Evolutionary conservation across 169 alveolate species (phyloP).

Genomic region (Plasmodium malariae): DNA sequence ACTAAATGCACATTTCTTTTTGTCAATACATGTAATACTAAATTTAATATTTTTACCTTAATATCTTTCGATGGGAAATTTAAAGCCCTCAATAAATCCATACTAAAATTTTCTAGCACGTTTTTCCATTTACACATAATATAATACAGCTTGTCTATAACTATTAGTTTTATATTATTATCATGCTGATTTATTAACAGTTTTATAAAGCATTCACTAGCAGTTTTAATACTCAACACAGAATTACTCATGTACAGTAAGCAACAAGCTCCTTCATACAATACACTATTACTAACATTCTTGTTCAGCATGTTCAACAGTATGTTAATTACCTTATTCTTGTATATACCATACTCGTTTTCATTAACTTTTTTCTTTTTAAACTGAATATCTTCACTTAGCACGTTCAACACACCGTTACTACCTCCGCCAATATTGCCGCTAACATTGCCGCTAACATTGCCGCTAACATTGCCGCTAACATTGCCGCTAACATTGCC

Average conservation of each 20-base stretch:
- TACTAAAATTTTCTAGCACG: conserved; percentile 89
- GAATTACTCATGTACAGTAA: conserved; percentile 87
- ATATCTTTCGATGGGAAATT: conserved; percentile 87
- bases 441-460: background rate
- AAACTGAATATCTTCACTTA: conserved; percentile 66
- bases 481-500: background rate
- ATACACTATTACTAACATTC: conserved; percentile 83
- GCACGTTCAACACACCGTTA: conserved; percentile 14
- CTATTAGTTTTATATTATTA: conserved; percentile 92
- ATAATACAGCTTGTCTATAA: conserved; percentile 75
- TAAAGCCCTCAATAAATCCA: conserved; percentile 90
- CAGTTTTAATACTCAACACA: conserved; percentile 89
- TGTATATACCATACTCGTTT: conserved; percentile 78
- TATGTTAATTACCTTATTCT: conserved; percentile 82
- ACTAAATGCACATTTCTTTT: conserved; percentile 79
- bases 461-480: background rate
- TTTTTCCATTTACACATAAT: conserved; percentile 83
- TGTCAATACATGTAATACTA: conserved; percentile 79
- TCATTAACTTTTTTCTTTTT: conserved; percentile 71
- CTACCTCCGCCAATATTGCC: conserved; percentile 23
- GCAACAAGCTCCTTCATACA: conserved; percentile 91
- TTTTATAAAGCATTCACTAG: conserved; percentile 91
- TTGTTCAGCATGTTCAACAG: conserved; percentile 81
- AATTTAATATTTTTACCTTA: conserved; percentile 87
- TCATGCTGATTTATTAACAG: conserved; percentile 93